Evolutionary conservation across 148 eudicot genomes (phyloP).

Genomic region (Simmondsia chinensis): DNA sequence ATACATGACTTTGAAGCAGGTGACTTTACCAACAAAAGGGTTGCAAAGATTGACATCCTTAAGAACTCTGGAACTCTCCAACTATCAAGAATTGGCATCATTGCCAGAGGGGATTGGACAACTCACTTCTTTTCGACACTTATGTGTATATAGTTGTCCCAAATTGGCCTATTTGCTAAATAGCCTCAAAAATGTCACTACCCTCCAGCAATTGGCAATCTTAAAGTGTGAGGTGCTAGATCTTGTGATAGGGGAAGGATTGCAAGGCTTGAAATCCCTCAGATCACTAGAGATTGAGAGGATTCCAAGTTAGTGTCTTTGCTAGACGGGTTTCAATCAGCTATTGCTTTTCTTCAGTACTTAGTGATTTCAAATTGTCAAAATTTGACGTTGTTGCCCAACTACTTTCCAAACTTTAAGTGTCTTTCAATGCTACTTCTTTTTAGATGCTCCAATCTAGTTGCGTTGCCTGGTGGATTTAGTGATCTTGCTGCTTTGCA

Average conservation of each 20-base stretch:
- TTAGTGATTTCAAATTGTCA: conserved; percentile 20
- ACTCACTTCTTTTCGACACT: conserved; percentile 16
- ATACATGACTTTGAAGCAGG: conserved; percentile 18
- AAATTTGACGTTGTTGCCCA: conserved; percentile 17
- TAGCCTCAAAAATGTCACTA: conserved; percentile 18
- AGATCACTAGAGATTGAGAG: conserved; percentile 11
- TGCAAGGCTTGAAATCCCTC: conserved; percentile 29
- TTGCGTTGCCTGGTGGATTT: conserved; percentile 18
- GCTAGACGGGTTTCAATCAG: conserved; percentile 22
- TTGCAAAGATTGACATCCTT: conserved; percentile 15
- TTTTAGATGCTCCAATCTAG: conserved; percentile 23
- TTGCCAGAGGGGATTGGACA: conserved; percentile 19
- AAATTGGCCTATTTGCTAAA: conserved; percentile 21
- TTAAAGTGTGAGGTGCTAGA: conserved; percentile 30
- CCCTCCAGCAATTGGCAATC: conserved; percentile 31
- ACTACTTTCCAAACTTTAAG: conserved; percentile 15
- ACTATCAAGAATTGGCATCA: conserved; percentile 13
- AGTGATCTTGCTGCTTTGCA: conserved; percentile 6
- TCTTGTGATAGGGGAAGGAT: conserved; percentile 16
- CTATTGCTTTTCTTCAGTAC: conserved; percentile 17
- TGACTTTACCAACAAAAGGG: conserved; percentile 5
- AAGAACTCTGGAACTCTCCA: conserved; percentile 9
- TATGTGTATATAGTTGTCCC: conserved; percentile 26
- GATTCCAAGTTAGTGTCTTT: conserved; percentile 20
- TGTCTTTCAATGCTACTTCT: conserved; percentile 23